phyloP scores from a whole-genome alignment of 176 grass and related monocot species.

The Cymbopogon citratus region DNA sequence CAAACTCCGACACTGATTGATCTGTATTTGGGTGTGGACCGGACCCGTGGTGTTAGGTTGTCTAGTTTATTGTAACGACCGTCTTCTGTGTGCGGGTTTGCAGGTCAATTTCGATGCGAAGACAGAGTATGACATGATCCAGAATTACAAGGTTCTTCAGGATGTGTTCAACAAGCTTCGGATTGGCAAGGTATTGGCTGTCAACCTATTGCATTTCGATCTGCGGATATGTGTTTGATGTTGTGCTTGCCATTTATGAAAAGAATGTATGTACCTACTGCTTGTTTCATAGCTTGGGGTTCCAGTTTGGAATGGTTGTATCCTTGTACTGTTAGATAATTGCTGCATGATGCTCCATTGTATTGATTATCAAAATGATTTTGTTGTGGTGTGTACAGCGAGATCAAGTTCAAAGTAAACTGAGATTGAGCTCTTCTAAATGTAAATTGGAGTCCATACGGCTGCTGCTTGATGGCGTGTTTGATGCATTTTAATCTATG shows the following conservation, averaged over 20 bases:
- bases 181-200: slow-evolving; percentile 49
- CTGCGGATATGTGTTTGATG: background rate
- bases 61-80: background rate
- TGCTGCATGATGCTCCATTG: background rate
- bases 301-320: background rate
- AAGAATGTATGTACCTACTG: background rate
- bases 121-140: slow-evolving; percentile 91
- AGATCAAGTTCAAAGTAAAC: background rate
- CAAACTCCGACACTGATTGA: background rate
- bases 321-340: background rate
- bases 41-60: background rate
- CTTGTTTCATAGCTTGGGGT: background rate
- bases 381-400: background rate
- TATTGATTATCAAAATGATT: background rate
- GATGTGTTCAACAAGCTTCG: slow-evolving; percentile 84
- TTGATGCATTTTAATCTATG: background rate
- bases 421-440: background rate
- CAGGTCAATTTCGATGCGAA: slow-evolving; percentile 97
- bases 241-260: background rate
- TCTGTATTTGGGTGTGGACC: background rate
- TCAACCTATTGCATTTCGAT: background rate
- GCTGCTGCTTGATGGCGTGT: background rate
- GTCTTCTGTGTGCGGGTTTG: background rate
- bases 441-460: background rate
- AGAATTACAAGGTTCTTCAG: slow-evolving; percentile 92